These are phyloP conservation scores for Teratosphaeria gauchensis DNA, from an alignment of 2,329 filamentous ascomycete genomes.

Conservation along the genomic window DNA sequence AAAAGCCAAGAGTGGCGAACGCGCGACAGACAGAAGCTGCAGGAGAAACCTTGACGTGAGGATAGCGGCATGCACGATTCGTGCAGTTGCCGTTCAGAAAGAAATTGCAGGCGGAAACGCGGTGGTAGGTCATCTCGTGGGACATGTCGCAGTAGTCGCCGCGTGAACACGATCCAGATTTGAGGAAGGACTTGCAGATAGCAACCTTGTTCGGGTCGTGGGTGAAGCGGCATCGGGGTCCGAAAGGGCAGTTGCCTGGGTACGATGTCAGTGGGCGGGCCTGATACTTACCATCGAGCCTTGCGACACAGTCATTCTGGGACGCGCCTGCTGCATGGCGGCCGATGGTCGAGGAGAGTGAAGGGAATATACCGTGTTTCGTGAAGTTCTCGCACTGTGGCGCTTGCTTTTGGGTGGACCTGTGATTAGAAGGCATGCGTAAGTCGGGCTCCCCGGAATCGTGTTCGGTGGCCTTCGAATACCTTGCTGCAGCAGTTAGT, in stretches of 20 bases:
- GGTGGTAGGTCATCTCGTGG: constrained; percentile 73
- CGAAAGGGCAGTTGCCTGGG: constrained; percentile 74
- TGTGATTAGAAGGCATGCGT: background rate
- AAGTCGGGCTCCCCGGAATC: background rate
- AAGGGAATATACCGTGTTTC: constrained; percentile 21
- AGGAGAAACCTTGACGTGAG: constrained; percentile 70
- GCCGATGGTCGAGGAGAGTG: constrained; percentile 1
- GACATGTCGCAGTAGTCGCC: constrained; percentile 82
- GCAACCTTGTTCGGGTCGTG: constrained; percentile 84
- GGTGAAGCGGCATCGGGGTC: constrained; percentile 65
- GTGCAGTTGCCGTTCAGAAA: constrained; percentile 84
- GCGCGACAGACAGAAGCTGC: constrained; percentile 69
- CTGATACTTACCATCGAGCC: constrained; percentile 13
- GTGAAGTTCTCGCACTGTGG: constrained; percentile 26
- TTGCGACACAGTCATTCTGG: constrained; percentile 3
- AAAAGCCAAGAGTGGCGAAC: constrained; percentile 84
- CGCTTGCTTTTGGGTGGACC: constrained; percentile 5
- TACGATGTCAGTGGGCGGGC: constrained; percentile 13
- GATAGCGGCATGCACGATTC: constrained; percentile 76
- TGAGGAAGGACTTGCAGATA: constrained; percentile 79
- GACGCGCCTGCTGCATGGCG: background rate
- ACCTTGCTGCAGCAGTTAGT: constrained; percentile 11
- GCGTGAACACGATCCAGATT: constrained; percentile 65
- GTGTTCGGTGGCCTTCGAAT: constrained; percentile 9
- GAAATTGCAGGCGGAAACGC: constrained; percentile 80